Base-by-base conservation (phyloP, 2,329 filamentous ascomycete genomes). In the Botryotinia convoluta region DNA sequence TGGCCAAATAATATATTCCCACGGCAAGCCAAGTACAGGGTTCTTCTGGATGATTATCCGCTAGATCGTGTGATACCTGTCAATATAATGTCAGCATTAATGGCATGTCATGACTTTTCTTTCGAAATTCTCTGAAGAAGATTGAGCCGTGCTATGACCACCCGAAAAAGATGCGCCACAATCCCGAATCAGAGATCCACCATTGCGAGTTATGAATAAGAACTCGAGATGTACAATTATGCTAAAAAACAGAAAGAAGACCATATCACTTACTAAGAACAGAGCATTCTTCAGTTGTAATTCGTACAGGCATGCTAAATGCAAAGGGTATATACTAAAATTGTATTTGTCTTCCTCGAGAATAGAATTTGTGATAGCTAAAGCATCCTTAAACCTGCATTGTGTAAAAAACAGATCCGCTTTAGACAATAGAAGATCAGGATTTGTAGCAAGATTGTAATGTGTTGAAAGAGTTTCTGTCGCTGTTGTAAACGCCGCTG, bases 401-500 rank as follows among this genome's bases (percentile, higher is more conserved):
- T 98, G 94, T 0, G 95, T 98, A 82, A 96, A 98, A 48, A 97
- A 87, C 62, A 97, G 90, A 79, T 98, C 95, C 44, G 96, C 96
- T 76, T 93, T 91, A 2, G 96, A 92, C 54, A 98, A 89, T 54
- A 98, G 89, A 32, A 99, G 91, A 81, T 99, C 96, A 0, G 95
- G 91, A 79, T 99, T 99, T 29, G 89, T 85, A 8, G 90, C 87
- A 35, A 99, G 90, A 72, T 93, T 94, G 83, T 99, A 99, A 82
- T 98, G 95, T 0, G 95, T 97, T 5, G 94, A 94, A 22, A 99
- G 88, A 0, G 93, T 95, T 82, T 98, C 95, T 74, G 94, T 93
- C 8, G 96, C 95, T 42, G 91, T 88, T 42, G 92, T 92, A 80
- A 98, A 95, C 2, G 93, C 90, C 2, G 89, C 86, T 0, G 94